Conservation (phyloP, 2,329 filamentous ascomycete genomes). For the Teratosphaeria pseudoeucalypti region DNA sequence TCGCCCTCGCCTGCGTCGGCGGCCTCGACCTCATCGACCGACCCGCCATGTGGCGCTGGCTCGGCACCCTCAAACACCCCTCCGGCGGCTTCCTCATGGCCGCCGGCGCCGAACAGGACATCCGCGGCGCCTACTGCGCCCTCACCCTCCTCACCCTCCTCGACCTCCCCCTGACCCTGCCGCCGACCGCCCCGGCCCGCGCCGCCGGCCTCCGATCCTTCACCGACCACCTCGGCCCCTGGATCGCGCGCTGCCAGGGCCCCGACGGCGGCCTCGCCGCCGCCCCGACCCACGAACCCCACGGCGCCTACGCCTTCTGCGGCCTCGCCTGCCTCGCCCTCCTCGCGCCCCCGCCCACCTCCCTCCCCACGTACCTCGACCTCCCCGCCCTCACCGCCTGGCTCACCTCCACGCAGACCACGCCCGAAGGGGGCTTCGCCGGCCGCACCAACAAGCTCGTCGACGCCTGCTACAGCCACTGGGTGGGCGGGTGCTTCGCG, state of each 20-base stretch:
- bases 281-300: conserved; percentile 78
- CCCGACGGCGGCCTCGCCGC: conserved; percentile 90
- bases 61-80: conserved; percentile 73
- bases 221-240: conserved; percentile 64
- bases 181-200: conserved; percentile 59
- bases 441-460: conserved; percentile 96
- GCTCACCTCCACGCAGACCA: conserved; percentile 81
- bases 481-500: conserved; percentile 93
- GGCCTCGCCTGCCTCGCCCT: conserved; percentile 82
- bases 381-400: conserved; percentile 69
- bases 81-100: conserved; percentile 87
- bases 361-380: conserved; percentile 67
- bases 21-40: conserved; percentile 70
- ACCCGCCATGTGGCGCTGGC: conserved; percentile 79
- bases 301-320: conserved; percentile 95
- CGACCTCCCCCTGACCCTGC: conserved; percentile 69
- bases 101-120: conserved; percentile 80
- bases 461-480: conserved; percentile 96
- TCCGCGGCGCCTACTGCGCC: conserved; percentile 88
- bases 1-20: conserved; percentile 69
- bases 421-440: conserved; percentile 83
- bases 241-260: conserved; percentile 80
- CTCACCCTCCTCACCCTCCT: conserved; percentile 75
- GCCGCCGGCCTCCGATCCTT: conserved; percentile 55
- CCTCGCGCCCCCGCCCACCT: conserved; percentile 65